Percentiles rank a stretch among this genome's conserved stretches.
These are phyloP conservation scores for Boletus pseudopeckii DNA, from an alignment of 768 basidiomycete genomes.

Conservation along the genomic window DNA sequence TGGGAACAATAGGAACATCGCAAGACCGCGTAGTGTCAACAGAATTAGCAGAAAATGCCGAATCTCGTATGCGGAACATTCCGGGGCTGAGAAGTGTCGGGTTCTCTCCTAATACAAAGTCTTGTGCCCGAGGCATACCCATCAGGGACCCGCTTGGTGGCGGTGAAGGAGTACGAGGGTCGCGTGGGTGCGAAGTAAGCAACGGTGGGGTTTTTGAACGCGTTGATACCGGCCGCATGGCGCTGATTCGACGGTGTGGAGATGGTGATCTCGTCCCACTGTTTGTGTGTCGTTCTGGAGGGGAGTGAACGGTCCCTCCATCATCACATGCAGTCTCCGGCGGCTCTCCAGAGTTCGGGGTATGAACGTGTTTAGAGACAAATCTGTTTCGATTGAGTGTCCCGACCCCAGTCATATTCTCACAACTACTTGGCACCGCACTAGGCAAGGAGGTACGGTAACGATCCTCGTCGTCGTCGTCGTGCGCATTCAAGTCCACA, in stretches of 20 bases:
- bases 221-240: conserved; percentile 34
- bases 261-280: conserved; percentile 24
- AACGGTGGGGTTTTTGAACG: conserved; percentile 42
- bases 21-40: conserved; percentile 41
- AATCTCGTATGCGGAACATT: conserved; percentile 58
- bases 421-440: conserved; percentile 46
- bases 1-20: conserved; percentile 57
- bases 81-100: conserved; percentile 49
- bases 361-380: conserved; percentile 17
- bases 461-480: conserved; percentile 31
- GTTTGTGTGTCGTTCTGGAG: conserved; percentile 16
- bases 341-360: conserved; percentile 8
- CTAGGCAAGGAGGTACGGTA: conserved; percentile 51
- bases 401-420: conserved; percentile 70
- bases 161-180: conserved; percentile 23
- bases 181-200: conserved; percentile 29
- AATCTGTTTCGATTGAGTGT: conserved; percentile 30
- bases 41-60: conserved; percentile 51
- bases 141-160: conserved; percentile 15
- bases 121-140: conserved; percentile 19
- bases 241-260: conserved; percentile 24
- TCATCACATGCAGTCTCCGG: conserved; percentile 12
- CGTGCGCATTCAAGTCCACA: conserved; percentile 40
- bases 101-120: conserved; percentile 23
- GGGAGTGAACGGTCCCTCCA: conserved; percentile 15